Conservation (phyloP, 2,329 filamentous ascomycete species). For the Aspergillus cejpii region DNA sequence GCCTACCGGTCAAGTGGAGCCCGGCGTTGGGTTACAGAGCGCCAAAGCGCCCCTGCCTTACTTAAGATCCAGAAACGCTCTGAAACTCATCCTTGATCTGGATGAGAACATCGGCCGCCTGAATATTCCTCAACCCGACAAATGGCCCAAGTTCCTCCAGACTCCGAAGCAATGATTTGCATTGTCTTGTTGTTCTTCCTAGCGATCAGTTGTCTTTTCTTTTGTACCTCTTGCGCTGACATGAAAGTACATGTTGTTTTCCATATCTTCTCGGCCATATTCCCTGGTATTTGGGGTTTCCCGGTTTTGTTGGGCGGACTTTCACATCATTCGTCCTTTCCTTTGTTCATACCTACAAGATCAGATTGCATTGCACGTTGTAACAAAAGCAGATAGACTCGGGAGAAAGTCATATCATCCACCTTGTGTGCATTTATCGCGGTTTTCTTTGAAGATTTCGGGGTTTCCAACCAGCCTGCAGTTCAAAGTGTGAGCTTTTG, state of each 20-base stretch:
- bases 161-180: slow-evolving; percentile 23
- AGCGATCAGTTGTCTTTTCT: slow-evolving; percentile 20
- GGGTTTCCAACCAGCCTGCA: too few species aligned
- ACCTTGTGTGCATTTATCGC: not conserved
- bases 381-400: slow-evolving; percentile 21
- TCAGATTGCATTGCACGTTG: slow-evolving; percentile 14
- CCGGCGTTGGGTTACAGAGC: slow-evolving; percentile 56
- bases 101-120: slow-evolving; percentile 86
- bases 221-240: slow-evolving; percentile 6
- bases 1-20: slow-evolving; percentile 56
- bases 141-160: slow-evolving; percentile 36
- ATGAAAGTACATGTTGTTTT: slow-evolving; percentile 18
- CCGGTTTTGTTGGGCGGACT: slow-evolving; percentile 7
- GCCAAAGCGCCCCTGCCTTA: slow-evolving; percentile 60
- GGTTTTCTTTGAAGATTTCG: too few species aligned
- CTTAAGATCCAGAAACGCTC: slow-evolving; percentile 73
- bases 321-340: slow-evolving; percentile 3
- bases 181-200: slow-evolving; percentile 20
- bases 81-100: slow-evolving; percentile 91
- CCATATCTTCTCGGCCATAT: slow-evolving; percentile 15
- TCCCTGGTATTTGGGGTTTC: slow-evolving; percentile 8
- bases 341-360: slow-evolving; percentile 8
- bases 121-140: slow-evolving; percentile 47
- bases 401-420: slow-evolving; percentile 1
- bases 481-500: too few species aligned